Percentiles rank a stretch among this genome's conserved stretches.
phyloP scores from a whole-genome alignment of 1,284 basidiomycete species.

The Cryptococcus amylolentus region DNA sequence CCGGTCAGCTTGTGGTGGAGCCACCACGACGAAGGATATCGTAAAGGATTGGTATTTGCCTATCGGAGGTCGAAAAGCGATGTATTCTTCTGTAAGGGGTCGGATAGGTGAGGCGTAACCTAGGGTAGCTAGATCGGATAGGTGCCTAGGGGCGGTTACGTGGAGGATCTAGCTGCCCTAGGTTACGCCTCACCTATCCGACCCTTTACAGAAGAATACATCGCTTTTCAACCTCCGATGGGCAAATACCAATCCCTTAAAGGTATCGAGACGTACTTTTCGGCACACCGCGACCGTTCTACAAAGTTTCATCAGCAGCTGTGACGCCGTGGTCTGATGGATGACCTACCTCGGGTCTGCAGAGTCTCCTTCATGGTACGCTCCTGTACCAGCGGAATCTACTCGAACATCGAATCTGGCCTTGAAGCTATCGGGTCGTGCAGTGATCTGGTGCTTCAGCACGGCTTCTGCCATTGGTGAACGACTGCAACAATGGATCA shows the following conservation, averaged over 20 bases:
- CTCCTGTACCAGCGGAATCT: slow-evolving; percentile 50
- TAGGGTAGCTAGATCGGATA: too few relatives aligned
- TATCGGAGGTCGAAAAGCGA: too few relatives aligned
- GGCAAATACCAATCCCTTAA: too few relatives aligned
- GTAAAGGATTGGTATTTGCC: too few relatives aligned
- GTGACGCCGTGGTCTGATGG: neutral
- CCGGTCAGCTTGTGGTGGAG: neutral
- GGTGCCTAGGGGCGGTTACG: too few relatives aligned
- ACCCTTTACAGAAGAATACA: too few relatives aligned
- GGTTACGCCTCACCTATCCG: too few relatives aligned
- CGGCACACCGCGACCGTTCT: slow-evolving; percentile 50
- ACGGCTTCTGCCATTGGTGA: slow-evolving; percentile 52
- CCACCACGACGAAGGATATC: too few relatives aligned
- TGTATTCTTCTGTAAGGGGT: too few relatives aligned
- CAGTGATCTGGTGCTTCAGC: slow-evolving; percentile 35
- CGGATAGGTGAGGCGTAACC: too few relatives aligned
- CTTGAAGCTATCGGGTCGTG: slow-evolving; percentile 21
- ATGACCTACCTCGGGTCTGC: slow-evolving; percentile 44
- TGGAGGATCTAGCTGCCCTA: too few relatives aligned
- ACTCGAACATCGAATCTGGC: slow-evolving; percentile 29
- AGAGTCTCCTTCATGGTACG: slow-evolving; percentile 49
- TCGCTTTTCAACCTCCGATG: too few relatives aligned
- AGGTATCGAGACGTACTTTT: slow-evolving; percentile 27
- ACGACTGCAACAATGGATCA: slow-evolving; percentile 21
- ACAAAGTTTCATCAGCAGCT: neutral